Evolutionary conservation across 768 basidiomycete species (phyloP).

Genomic region (Lactifluus rugatus): DNA sequence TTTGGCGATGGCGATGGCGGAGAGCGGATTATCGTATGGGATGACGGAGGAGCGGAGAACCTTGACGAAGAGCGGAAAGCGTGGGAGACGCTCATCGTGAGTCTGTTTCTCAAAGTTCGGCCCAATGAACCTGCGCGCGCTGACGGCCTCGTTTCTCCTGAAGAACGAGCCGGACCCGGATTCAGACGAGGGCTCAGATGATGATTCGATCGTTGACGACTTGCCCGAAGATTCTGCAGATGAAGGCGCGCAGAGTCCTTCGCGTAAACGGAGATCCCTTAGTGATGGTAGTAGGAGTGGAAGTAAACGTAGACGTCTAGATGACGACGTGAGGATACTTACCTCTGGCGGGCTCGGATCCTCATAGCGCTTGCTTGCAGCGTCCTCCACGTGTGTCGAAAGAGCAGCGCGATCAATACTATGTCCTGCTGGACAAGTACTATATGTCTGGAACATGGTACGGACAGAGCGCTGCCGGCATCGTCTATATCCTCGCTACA

Average conservation of each 20-base stretch:
- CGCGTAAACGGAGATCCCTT: constrained; percentile 44
- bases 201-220: constrained; percentile 33
- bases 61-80: constrained; percentile 66
- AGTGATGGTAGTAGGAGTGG: constrained; percentile 9
- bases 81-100: constrained; percentile 76
- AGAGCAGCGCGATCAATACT: constrained; percentile 59
- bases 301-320: constrained; percentile 36
- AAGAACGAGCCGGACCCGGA: constrained; percentile 75
- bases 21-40: constrained; percentile 83
- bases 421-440: constrained; percentile 63
- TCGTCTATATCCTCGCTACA: constrained; percentile 83
- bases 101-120: constrained; percentile 19
- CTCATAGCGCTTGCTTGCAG: constrained; percentile 23
- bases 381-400: constrained; percentile 51
- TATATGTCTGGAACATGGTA: constrained; percentile 79
- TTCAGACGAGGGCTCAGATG: constrained; percentile 50
- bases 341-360: constrained; percentile 5
- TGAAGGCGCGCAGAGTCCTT: constrained; percentile 32
- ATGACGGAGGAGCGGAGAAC: constrained; percentile 71
- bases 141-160: neutral
- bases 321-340: constrained; percentile 26
- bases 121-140: neutral
- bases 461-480: constrained; percentile 83
- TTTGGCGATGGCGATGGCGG: constrained; percentile 62
- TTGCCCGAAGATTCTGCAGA: constrained; percentile 35